Evolutionary conservation across 345 rosid genomes (phyloP), one percentile per base, ranked within the genome.

Genomic region (Brassica incana): DNA sequence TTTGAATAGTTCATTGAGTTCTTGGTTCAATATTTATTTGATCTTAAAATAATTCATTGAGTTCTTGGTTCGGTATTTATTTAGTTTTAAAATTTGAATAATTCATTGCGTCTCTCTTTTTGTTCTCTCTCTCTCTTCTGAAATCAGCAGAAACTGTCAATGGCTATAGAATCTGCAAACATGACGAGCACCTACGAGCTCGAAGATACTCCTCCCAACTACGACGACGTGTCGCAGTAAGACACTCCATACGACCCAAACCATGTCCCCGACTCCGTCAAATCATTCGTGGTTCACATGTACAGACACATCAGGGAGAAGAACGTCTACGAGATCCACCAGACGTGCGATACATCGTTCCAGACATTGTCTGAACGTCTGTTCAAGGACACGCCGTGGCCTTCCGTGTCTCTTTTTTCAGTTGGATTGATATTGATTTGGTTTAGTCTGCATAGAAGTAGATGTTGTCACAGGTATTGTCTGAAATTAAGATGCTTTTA

Each of bases 301-400:
- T 95, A 95, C 86, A 91, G 97, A 69, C 91, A 91, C 86, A 95
- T 95, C 38, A 83, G 99, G 73, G 99, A 93, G 85, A 95, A 93
- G 87, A 95, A 95, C 27, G 99, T 95, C 11, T 95, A 93, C 87
- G 99, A 91, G 90, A 95, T 93, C 85, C 97, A 95, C 76, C 97
- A 93, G 90, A 95, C 93, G 98, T 93, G 94, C 84, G 98, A 93
- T 88, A 90, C 89, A 16, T 95, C 98, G 18, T 93, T 95, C 82
- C 99, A 93, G 85, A 89, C 86, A 6, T 84, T 95, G 27, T 95
- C 97, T 5, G 97, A 93, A 6, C 88, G 98, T 20, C 89, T 87
- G 30, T 95, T 95, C 85, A 91, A 95, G 87, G 98, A 95, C 59
- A 86, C 95, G 3, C 97, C n/a, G 0, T 95, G 99, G 99, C 99